A percentile compares a stretch with the other conserved stretches of the same genome.
These are phyloP conservation scores for Backusella macrospora DNA, from an alignment of 192 early-diverging fungal genomes.

Conservation along the genomic window DNA sequence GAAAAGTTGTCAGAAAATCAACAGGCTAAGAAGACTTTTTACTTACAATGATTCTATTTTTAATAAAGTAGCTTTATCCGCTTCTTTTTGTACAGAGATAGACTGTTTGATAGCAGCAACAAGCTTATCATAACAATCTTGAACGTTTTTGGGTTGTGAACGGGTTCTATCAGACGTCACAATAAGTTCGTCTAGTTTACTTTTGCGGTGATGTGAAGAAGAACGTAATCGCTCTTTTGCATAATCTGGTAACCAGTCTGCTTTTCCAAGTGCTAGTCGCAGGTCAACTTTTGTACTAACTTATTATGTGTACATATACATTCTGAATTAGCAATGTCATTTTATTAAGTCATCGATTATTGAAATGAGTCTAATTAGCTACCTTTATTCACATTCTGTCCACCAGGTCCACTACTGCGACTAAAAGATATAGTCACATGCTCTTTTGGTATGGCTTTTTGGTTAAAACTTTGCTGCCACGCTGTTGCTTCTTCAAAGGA, in stretches of 20 bases:
- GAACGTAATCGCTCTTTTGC: conserved; percentile 58
- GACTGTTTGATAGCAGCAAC: conserved; percentile 60
- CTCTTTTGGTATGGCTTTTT: conserved; percentile 63
- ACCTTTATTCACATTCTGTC: conserved; percentile 95
- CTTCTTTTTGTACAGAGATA: conserved; percentile 66
- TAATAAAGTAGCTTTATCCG: conserved; percentile 63
- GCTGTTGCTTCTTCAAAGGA: conserved; percentile 39
- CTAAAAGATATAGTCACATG: conserved; percentile 61
- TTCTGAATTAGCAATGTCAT: neutral
- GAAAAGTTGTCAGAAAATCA: neutral
- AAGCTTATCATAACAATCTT: conserved; percentile 80
- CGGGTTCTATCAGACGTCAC: conserved; percentile 76
- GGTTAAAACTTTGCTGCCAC: conserved; percentile 53
- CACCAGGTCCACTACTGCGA: conserved; percentile 84
- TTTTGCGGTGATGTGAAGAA: conserved; percentile 47
- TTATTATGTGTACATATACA: conserved; percentile 23
- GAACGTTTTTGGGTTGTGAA: conserved; percentile 74
- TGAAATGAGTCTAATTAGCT: neutral
- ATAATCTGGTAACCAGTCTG: conserved; percentile 75
- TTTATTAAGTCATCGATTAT: neutral
- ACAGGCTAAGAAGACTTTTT: neutral
- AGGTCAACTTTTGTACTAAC: conserved; percentile 87
- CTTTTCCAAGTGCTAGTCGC: conserved; percentile 67
- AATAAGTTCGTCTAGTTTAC: conserved; percentile 72
- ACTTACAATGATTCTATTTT: conserved; percentile 64